Base-by-base conservation (phyloP, 2,329 filamentous ascomycete genomes). In the Cladosporium sp. region DNA sequence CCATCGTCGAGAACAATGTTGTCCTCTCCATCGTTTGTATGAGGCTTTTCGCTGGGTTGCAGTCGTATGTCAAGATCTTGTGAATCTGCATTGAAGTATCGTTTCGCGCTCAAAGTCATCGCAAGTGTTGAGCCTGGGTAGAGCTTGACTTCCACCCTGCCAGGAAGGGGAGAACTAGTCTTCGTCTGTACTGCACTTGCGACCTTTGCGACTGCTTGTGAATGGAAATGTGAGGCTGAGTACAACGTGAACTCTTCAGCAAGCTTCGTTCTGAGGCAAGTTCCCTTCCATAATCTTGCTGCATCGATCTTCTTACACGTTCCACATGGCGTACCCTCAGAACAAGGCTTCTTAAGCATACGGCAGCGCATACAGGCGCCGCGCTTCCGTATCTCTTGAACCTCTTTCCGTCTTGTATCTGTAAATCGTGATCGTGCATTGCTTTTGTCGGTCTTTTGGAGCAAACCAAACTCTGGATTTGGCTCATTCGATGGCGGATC, bases 311-410 rank as follows among this genome's bases (percentile, higher is more conserved):
- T 76, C 44, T 72, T 71, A 56, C 80, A 84, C 8, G 79, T 80
- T 20, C 69, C 76, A 61, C 80, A 84, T 13, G 80, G 80, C 34
- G 73, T 81, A 17, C 79, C 79, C 29, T 78, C 77, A 7, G 80
- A 83, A 58, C 80, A 84, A 40, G 79, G 77, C 59, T 84, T 84
- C 67, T 83, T 84, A 19, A 84, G 67, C 80, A 84, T 83, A 12
- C 80, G 77, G 61, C 80, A 84, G 29, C 80, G 76, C 54, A 83
- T 76, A 58, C 80, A 84, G 7, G 80, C 80, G 11, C 80, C 80
- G 47, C 75, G 71, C 62, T 83, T 82, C 19, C 80, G 73, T 29
- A 82, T 76, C 54, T 79, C 74, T 55, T 80, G 76, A 2, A 83
- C 80, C 59, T 83, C 78, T 55, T 80, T 76, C 29, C 80, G 74